Base-by-base conservation (phyloP, 345 rosid species). In the Brassica nigra region DNA sequence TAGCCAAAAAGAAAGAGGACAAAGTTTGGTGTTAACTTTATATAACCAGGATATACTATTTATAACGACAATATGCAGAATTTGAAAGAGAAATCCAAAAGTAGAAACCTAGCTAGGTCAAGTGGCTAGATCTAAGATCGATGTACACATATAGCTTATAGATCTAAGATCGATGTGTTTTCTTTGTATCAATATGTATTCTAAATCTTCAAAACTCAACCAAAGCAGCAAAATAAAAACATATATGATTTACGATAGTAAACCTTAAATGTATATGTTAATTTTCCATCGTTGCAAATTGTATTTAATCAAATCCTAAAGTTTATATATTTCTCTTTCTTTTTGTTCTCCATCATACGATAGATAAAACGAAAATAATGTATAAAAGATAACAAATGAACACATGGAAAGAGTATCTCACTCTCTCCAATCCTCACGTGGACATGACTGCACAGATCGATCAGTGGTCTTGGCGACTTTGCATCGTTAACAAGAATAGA, bases 1-100 rank as follows among this genome's bases (percentile, higher is more conserved):
- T 79, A 79, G 82, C 78, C 64, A 61, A 73, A 73, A 42, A 68
- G 68, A 55, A 37, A 80, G 70, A 39, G 39, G 72, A 69, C 71
- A 80, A 74, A 52, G 68, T 8, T 54, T 70, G 67, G 57, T 70
- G 73, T 76, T 70, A 75, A 80, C 76, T 39, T 75, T 70, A 70
- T 33, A 59, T 67, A 70, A 76, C 69, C 71, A 65, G 63, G 68
- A 44, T 71, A 23, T 71, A 70, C 83, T 65, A 80, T 76, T 75
- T 76, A 57, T 76, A 70, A 75, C 69, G 9, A 65, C 10, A 57
- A 12, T 71, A 63, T 57, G 31, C 62, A 39, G 47, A 65, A 65
- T 64, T 42, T 69, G 18, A 31, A 16, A 74, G 67, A 68, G 70
- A 68, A 80, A 61, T 74, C 75, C 79, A 68, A 68, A 52, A 49